These are phyloP conservation scores for Epichloe typhina DNA, from an alignment of 2,329 filamentous ascomycete species.

Conservation along the genomic window DNA sequence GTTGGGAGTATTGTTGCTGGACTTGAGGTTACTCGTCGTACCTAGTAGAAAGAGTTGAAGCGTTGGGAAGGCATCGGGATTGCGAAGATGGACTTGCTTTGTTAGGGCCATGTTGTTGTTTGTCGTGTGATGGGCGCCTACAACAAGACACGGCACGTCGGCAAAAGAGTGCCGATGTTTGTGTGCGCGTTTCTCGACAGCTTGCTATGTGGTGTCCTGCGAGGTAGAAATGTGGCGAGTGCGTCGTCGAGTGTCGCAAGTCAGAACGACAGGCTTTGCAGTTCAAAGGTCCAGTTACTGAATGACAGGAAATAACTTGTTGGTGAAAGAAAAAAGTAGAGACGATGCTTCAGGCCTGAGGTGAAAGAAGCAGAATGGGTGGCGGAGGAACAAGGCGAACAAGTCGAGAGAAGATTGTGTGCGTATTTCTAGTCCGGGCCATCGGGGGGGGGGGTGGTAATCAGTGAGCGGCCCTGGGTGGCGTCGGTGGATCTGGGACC, in stretches of 20 bases:
- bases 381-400: background rate
- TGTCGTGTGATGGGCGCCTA: constrained; percentile 28
- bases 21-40: constrained; percentile 27
- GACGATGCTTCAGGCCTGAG: background rate
- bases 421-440: constrained; percentile 10
- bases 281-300: background rate
- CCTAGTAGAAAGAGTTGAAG: constrained; percentile 74
- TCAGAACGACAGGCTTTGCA: background rate
- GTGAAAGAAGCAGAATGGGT: background rate
- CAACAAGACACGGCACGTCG: constrained; percentile 24
- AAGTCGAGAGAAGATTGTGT: background rate
- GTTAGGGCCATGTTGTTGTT: constrained; percentile 37
- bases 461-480: background rate
- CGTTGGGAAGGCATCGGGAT: constrained; percentile 66
- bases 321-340: background rate
- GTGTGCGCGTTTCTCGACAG: constrained; percentile 5
- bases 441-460: constrained; percentile 2
- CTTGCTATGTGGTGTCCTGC: background rate
- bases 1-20: background rate
- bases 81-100: constrained; percentile 36
- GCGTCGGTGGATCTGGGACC: background rate
- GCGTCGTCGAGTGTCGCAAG: background rate
- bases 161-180: background rate
- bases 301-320: background rate
- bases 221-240: background rate